Evolutionary conservation across 1,139 yeast genomes (phyloP).

Genomic region (Candida tropicalis): DNA sequence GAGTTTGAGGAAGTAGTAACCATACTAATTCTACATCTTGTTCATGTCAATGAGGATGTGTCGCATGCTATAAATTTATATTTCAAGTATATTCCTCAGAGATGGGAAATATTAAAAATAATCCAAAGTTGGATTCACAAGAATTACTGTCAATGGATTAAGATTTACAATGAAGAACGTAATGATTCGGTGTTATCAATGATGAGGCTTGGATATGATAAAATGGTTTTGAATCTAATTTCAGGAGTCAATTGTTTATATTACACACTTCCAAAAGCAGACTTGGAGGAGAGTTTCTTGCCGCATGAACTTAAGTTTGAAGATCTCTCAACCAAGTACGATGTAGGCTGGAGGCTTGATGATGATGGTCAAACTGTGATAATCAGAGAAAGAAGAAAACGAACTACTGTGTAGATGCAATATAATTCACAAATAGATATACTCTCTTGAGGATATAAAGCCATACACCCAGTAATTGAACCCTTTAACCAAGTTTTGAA

Average conservation of each 20-base stretch:
- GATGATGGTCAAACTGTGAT: slow-evolving; percentile 22
- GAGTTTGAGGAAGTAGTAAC: slow-evolving; percentile 45
- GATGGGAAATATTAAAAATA: slow-evolving; percentile 24
- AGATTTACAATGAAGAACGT: slow-evolving; percentile 31
- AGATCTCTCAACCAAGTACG: slow-evolving; percentile 22
- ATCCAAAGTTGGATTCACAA: slow-evolving; percentile 38
- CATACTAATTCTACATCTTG: slow-evolving; percentile 47
- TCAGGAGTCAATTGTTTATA: slow-evolving; percentile 37
- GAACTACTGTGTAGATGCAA: slow-evolving; percentile 5
- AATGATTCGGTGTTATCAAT: slow-evolving; percentile 32
- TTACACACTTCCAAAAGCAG: slow-evolving; percentile 28
- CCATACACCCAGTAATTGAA: too few relatives aligned
- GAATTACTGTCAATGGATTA: slow-evolving; percentile 48
- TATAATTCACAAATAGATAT: too few relatives aligned
- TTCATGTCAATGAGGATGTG: slow-evolving; percentile 47
- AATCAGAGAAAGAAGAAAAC: slow-evolving; percentile 23
- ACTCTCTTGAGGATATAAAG: too few relatives aligned
- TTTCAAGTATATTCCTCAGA: slow-evolving; percentile 29
- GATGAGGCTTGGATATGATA: slow-evolving; percentile 44
- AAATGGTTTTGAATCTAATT: slow-evolving; percentile 33
- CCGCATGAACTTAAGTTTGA: slow-evolving; percentile 31
- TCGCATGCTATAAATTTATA: slow-evolving; percentile 36
- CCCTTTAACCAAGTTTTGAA: too few relatives aligned
- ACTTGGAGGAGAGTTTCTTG: slow-evolving; percentile 24
- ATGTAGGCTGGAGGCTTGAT: slow-evolving; percentile 31